Evolutionary conservation across 2,329 filamentous ascomycete genomes (phyloP).

Genomic region (Apiospora saccharicola): DNA sequence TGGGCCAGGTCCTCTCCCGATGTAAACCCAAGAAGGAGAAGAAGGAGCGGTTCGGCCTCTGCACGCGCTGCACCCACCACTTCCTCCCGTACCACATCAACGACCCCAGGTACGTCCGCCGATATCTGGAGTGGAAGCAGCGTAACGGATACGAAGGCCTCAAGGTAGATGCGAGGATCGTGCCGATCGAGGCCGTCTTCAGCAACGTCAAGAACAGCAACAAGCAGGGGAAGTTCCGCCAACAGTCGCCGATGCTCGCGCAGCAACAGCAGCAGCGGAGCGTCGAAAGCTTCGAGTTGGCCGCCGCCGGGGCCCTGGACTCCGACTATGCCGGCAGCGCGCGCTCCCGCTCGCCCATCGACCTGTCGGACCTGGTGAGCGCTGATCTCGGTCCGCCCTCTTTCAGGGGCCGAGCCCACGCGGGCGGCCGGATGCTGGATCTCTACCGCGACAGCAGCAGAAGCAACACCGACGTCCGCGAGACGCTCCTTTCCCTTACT

Average conservation of each 20-base stretch:
- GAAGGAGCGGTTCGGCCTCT: constrained; percentile 24
- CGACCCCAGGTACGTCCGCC: constrained; percentile 32
- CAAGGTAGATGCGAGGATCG: constrained; percentile 32
- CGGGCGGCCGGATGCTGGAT: background rate
- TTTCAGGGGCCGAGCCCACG: background rate
- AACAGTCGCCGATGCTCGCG: constrained; percentile 22
- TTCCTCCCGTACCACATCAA: constrained; percentile 22
- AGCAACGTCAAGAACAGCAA: constrained; percentile 19
- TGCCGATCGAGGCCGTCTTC: constrained; percentile 32
- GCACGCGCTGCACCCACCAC: constrained; percentile 12
- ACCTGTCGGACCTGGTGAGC: background rate
- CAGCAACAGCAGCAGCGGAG: background rate
- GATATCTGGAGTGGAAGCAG: constrained; percentile 38
- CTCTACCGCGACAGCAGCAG: background rate
- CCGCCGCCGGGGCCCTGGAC: constrained; percentile 21
- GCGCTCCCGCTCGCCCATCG: background rate
- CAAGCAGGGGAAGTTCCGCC: background rate
- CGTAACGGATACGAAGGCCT: constrained; percentile 28
- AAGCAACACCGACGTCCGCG: background rate
- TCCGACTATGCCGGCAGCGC: background rate
- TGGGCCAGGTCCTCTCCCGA: constrained; percentile 10
- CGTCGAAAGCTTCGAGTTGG: constrained; percentile 23
- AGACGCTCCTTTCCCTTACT: background rate
- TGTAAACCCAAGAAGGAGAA: constrained; percentile 14
- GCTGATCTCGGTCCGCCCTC: background rate